phyloP scores from a whole-genome alignment of 352 stramenopile genomes.

The Globisporangium camurandrum region DNA sequence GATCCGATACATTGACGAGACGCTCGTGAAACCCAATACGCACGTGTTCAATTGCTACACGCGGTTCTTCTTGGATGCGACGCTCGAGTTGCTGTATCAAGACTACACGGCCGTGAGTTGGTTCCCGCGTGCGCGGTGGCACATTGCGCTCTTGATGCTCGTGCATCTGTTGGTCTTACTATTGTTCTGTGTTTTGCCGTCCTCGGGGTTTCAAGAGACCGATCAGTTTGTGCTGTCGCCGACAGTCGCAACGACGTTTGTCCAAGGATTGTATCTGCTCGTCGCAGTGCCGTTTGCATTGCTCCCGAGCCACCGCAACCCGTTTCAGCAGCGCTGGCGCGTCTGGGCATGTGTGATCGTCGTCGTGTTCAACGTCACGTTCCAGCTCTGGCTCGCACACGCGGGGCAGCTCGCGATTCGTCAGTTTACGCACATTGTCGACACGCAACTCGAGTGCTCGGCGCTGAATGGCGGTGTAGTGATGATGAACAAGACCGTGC shows the following conservation, averaged over 20 bases:
- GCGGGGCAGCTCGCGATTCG: constrained; percentile 45
- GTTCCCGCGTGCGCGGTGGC: constrained; percentile 67
- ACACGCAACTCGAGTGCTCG: constrained; percentile 29
- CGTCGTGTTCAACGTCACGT: constrained; percentile 68
- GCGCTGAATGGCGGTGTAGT: constrained; percentile 9
- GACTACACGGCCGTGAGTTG: constrained; percentile 81
- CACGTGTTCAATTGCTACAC: constrained; percentile 79
- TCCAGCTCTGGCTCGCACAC: constrained; percentile 69
- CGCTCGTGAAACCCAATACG: constrained; percentile 60
- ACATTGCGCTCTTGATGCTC: constrained; percentile 62
- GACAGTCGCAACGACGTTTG: constrained; percentile 26
- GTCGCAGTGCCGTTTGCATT: constrained; percentile 67
- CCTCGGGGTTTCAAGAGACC: constrained; percentile 53
- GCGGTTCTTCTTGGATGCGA: constrained; percentile 66
- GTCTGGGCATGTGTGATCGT: constrained; percentile 70
- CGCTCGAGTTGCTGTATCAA: constrained; percentile 75
- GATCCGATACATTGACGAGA: constrained; percentile 66
- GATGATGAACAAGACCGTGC: neutral
- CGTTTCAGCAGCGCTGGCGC: constrained; percentile 69
- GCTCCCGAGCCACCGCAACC: constrained; percentile 55
- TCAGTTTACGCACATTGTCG: constrained; percentile 32
- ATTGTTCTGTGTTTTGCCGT: constrained; percentile 52
- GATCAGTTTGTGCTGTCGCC: constrained; percentile 62
- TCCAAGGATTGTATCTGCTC: constrained; percentile 69
- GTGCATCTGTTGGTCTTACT: constrained; percentile 65